A percentile compares a stretch with the other conserved stretches of the same genome.
These are phyloP conservation scores for Paecilomyces fulvus DNA, from an alignment of 2,329 filamentous ascomycete species.

Conservation along the genomic window DNA sequence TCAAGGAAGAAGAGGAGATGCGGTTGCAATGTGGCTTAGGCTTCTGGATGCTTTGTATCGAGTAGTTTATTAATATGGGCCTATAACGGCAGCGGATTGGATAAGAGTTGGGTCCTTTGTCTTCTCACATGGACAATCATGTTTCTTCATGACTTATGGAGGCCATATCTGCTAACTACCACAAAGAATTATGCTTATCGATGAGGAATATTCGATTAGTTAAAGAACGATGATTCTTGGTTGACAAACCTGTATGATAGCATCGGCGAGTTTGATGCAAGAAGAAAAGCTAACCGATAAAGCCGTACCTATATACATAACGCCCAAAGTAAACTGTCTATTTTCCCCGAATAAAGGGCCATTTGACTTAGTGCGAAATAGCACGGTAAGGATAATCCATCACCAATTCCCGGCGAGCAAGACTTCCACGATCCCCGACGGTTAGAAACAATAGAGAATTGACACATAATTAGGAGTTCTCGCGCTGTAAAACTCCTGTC, in stretches of 20 bases:
- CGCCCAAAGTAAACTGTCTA: neutral
- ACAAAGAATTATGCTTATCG: neutral
- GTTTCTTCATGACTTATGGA: too few species aligned
- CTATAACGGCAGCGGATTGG: too few species aligned
- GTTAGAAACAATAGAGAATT: neutral
- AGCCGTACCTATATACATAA: neutral
- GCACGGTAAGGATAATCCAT: neutral
- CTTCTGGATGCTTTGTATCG: too few species aligned
- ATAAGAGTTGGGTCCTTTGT: too few species aligned
- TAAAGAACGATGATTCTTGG: neutral
- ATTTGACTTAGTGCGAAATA: neutral
- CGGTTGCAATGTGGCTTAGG: too few species aligned
- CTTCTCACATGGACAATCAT: too few species aligned
- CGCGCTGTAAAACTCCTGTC: neutral
- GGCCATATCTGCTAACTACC: too few species aligned
- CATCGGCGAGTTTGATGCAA: neutral
- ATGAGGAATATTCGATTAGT: neutral
- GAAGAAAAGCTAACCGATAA: neutral
- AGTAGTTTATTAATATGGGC: too few species aligned
- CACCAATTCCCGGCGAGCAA: neutral
- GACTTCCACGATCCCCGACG: neutral
- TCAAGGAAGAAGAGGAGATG: too few species aligned
- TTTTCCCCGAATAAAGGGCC: neutral
- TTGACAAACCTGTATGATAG: neutral
- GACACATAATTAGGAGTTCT: neutral